phyloP scores from a whole-genome alignment of 768 basidiomycete species.

The Saitozyma podzolica region DNA sequence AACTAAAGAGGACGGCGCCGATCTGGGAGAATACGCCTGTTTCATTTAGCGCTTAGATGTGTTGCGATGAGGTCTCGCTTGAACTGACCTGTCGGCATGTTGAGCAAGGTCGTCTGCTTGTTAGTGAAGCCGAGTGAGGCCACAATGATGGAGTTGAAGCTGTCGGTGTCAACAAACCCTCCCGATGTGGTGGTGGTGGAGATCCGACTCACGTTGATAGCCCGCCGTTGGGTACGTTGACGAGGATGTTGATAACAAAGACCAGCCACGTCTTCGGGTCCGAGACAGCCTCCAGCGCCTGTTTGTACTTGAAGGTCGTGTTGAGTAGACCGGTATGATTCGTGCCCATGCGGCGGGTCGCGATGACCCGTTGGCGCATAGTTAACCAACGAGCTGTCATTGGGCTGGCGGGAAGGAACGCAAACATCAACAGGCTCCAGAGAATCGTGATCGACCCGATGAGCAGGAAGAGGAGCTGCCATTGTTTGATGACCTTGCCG shows the following conservation, averaged over 20 bases:
- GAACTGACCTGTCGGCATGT: constrained; percentile 30
- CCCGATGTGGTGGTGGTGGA: too few species aligned
- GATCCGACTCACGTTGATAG: constrained; percentile 5
- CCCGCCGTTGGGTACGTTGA: constrained; percentile 40
- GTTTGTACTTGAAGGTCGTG: constrained; percentile 26
- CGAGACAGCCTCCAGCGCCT: constrained; percentile 29
- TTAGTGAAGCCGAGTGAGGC: constrained; percentile 22
- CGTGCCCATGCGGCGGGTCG: constrained; percentile 16
- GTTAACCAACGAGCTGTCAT: constrained; percentile 38
- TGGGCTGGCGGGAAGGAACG: constrained; percentile 35
- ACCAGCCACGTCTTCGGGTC: constrained; percentile 40
- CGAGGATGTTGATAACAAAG: constrained; percentile 32
- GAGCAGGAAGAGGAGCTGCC: constrained; percentile 35
- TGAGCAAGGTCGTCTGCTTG: constrained; percentile 18
- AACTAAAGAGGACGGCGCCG: constrained; percentile 21
- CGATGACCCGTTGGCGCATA: constrained; percentile 32
- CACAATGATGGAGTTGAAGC: constrained; percentile 32
- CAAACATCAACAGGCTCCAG: constrained; percentile 26
- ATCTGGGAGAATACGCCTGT: constrained; percentile 26
- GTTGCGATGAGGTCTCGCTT: too few species aligned
- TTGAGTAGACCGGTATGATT: constrained; percentile 42
- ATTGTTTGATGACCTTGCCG: constrained; percentile 13
- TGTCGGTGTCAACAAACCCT: too few species aligned
- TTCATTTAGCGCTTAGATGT: too few species aligned
- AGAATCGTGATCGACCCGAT: constrained; percentile 33